Evolutionary conservation across 495 filamentous ascomycete genomes (phyloP).

Genomic region (Schizothecium vesticola): DNA sequence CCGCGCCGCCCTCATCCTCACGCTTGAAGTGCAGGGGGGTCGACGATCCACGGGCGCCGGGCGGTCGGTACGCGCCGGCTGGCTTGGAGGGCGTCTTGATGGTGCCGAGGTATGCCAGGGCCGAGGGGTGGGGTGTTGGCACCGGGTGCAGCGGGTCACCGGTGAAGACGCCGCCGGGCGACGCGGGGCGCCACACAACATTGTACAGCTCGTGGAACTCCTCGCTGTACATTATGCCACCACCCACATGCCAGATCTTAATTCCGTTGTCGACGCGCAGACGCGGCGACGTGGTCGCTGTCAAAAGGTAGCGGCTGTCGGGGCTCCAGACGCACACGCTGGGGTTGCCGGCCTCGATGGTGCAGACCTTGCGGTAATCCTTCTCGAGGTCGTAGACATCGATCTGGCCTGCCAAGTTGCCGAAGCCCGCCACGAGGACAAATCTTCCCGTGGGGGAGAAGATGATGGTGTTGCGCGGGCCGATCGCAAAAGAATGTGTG

Average conservation of each 20-base stretch:
- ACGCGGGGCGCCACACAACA: conserved; percentile 81
- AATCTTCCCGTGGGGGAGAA: conserved; percentile 95
- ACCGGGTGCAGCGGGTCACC: conserved; percentile 72
- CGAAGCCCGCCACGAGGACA: conserved; percentile 90
- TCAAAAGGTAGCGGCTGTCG: conserved; percentile 90
- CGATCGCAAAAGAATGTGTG: conserved; percentile 75
- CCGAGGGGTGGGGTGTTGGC: conserved; percentile 79
- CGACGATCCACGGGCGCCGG: conserved; percentile 82
- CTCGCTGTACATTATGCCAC: conserved; percentile 87
- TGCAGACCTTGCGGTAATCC: conserved; percentile 82
- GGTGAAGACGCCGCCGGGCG: conserved; percentile 51
- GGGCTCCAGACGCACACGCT: conserved; percentile 96
- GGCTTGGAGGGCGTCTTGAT: conserved; percentile 91
- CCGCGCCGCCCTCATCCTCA: conserved; percentile 92
- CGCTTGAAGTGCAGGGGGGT: conserved; percentile 95
- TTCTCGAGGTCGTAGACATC: conserved; percentile 94
- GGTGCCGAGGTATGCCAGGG: conserved; percentile 72
- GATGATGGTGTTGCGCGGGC: conserved; percentile 85
- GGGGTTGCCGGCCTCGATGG: conserved; percentile 91
- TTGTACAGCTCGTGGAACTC: conserved; percentile 93
- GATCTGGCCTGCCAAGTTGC: conserved; percentile 94
- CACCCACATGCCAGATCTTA: conserved; percentile 89
- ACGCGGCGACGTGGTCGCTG: conserved; percentile 90
- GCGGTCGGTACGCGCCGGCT: conserved; percentile 90
- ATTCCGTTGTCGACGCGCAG: conserved; percentile 95